Conservation (phyloP, 2,329 filamentous ascomycete genomes). For the Teratosphaeria nubilosa region DNA sequence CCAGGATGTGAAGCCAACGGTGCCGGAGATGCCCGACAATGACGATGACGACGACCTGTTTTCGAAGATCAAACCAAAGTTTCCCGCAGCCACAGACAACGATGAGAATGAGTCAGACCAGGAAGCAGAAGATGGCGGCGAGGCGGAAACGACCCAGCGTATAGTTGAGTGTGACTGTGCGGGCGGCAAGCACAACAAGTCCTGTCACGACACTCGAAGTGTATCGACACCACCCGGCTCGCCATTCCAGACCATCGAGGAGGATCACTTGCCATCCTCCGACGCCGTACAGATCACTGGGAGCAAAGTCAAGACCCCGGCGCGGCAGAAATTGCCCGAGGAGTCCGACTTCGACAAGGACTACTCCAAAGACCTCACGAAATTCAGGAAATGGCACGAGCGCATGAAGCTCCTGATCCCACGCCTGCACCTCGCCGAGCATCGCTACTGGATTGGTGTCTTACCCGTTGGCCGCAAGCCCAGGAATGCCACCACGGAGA, state of each 20-base stretch:
- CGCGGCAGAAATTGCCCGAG: not conserved
- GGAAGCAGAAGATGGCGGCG: not conserved
- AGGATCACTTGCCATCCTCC: not conserved
- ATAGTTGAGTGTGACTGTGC: not conserved
- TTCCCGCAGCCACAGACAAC: not conserved
- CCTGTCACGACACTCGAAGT: not conserved
- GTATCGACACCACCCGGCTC: constrained; percentile 8
- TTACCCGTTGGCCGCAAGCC: constrained; percentile 9
- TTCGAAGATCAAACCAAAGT: not conserved
- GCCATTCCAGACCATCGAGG: not conserved
- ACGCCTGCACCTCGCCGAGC: constrained; percentile 9
- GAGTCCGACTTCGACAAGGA: constrained; percentile 7
- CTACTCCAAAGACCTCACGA: constrained; percentile 7
- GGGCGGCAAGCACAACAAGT: constrained; percentile 1
- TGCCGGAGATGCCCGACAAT: not conserved
- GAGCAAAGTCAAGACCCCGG: not conserved
- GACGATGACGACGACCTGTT: constrained; percentile 1
- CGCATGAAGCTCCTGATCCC: constrained; percentile 12
- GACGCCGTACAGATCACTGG: not conserved
- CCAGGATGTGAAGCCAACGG: not conserved
- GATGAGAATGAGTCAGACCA: not conserved
- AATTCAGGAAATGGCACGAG: constrained; percentile 16
- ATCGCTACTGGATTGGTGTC: constrained; percentile 27
- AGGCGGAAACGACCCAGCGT: not conserved
- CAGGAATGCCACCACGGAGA: constrained; percentile 8